Evolutionary conservation across 73 alveolate species (phyloP), one percentile per base, ranked within the genome.

Genomic region (Tetrahymena borealis): DNA sequence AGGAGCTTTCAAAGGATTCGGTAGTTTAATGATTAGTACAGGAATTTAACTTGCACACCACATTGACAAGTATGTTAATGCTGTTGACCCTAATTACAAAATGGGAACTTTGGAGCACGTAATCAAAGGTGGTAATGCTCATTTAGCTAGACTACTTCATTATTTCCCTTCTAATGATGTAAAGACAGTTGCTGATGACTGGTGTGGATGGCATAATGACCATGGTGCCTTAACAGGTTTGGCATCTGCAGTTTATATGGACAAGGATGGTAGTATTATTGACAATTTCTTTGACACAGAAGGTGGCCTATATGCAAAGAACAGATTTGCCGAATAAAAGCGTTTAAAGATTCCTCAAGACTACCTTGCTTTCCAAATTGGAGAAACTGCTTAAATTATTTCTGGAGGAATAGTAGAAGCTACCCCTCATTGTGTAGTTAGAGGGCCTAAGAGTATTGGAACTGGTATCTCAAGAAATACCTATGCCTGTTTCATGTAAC

Each of bases 181-280:
- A 1, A 60, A 60, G 28, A 60, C 85, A 2, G 90, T 35, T 20
- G 7, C 79, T 20, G 90, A 78, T 32, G 94, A 90, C 3, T 96
- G 98, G 98, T 96, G 98, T 93, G 98, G 98, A 36, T 96, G 98
- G 98, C 98, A 96, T 60, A 96, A 96, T 78, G 98, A 96, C 60
- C 98, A 96, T 90, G 94, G 98, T 13, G 95, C 96, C 7, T 78
- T 96, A 18, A 95, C 98, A 43, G 98, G 96, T 31, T 94, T 96
- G 39, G 94, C 98, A 5, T 96, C 97, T 36, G 95, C 98, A 10
- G 91, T 96, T 11, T 96, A 95, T 33, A 90, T 96, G 79, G 95
- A 96, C 32, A 94, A 92, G 32, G 96, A 95, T 90, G 92, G 91
- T 38, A 92, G 90, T 7, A 41, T 78, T 20, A 35, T 91, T 32